Conservation (phyloP, 2,329 filamentous ascomycete species). For the Aspergillus thermomutatus region DNA sequence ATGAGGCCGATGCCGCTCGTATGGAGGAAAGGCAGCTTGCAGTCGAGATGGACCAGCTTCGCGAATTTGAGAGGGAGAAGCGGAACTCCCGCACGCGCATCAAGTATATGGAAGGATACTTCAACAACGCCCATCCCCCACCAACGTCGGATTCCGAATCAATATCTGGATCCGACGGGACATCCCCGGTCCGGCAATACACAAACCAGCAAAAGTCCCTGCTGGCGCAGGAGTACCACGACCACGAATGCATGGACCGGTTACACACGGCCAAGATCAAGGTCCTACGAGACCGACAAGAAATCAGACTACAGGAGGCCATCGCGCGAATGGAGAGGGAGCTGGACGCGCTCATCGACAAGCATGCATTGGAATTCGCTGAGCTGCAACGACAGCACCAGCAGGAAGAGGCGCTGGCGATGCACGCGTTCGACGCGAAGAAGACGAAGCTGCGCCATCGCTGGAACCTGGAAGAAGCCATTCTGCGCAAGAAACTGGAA, state of each 20-base stretch:
- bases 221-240: conserved; percentile 43
- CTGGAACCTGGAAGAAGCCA: conserved; percentile 44
- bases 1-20: conserved; percentile 29
- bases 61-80: conserved; percentile 44
- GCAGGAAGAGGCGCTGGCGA: conserved; percentile 28
- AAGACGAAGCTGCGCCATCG: conserved; percentile 32
- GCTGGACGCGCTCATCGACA: conserved; percentile 31
- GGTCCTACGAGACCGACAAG: conserved; percentile 46
- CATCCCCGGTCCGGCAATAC: conserved; percentile 30
- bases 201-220: conserved; percentile 43
- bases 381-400: conserved; percentile 35
- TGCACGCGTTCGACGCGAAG: conserved; percentile 33
- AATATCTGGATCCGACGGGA: conserved; percentile 17
- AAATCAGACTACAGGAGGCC: conserved; percentile 38
- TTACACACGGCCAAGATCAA: conserved; percentile 46
- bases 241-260: conserved; percentile 42
- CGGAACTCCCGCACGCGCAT: conserved; percentile 42
- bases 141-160: conserved; percentile 17
- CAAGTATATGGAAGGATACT: conserved; percentile 48
- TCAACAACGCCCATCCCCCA: conserved; percentile 39
- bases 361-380: conserved; percentile 30
- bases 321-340: conserved; percentile 39
- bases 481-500: conserved; percentile 39
- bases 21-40: conserved; percentile 45
- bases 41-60: conserved; percentile 43